phyloP scores from a whole-genome alignment of 176 grass and related monocot species.

The Olyra latifolia region DNA sequence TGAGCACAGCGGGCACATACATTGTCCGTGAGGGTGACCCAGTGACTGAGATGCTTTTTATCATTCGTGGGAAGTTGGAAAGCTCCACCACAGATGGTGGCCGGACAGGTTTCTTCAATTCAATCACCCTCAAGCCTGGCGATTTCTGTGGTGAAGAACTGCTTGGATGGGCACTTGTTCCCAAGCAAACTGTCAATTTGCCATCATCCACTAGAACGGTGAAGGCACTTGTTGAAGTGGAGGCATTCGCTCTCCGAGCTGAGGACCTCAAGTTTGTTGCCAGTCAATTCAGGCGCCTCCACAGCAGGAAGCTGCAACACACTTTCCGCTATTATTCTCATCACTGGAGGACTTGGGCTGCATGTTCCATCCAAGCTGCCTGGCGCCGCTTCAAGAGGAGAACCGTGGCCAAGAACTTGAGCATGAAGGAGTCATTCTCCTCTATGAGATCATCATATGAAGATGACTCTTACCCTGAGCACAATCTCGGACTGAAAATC shows the following conservation, averaged over 20 bases:
- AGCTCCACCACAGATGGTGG: slow-evolving; percentile 96
- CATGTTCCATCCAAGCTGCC: slow-evolving; percentile 79
- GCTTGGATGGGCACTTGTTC: slow-evolving; percentile 81
- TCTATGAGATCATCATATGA: slow-evolving; percentile 47
- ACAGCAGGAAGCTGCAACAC: slow-evolving; percentile 92
- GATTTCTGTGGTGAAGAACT: slow-evolving; percentile 93
- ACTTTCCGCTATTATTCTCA: slow-evolving; percentile 85
- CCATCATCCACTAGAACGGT: slow-evolving; percentile 81
- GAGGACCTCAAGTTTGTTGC: slow-evolving; percentile 92
- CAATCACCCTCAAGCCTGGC: slow-evolving; percentile 62
- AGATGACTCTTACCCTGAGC: slow-evolving; percentile 32
- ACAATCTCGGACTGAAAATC: slow-evolving; percentile 45
- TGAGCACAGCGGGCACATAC: slow-evolving; percentile 87
- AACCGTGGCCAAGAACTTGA: slow-evolving; percentile 66
- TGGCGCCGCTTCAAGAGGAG: slow-evolving; percentile 83
- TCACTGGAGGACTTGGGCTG: slow-evolving; percentile 86
- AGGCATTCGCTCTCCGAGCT: slow-evolving; percentile 78
- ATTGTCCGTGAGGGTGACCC: slow-evolving; percentile 94
- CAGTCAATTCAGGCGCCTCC: slow-evolving; percentile 91
- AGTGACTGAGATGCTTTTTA: slow-evolving; percentile 95
- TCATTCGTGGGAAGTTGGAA: slow-evolving; percentile 88
- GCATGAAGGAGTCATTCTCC: slow-evolving; percentile 69
- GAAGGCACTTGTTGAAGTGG: slow-evolving; percentile 75
- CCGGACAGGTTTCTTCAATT: slow-evolving; percentile 92
- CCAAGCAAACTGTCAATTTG: slow-evolving; percentile 70